Base-by-base conservation (phyloP, 371 early-diverging fungal species). In the Polyrhizophydium stewartii region DNA sequence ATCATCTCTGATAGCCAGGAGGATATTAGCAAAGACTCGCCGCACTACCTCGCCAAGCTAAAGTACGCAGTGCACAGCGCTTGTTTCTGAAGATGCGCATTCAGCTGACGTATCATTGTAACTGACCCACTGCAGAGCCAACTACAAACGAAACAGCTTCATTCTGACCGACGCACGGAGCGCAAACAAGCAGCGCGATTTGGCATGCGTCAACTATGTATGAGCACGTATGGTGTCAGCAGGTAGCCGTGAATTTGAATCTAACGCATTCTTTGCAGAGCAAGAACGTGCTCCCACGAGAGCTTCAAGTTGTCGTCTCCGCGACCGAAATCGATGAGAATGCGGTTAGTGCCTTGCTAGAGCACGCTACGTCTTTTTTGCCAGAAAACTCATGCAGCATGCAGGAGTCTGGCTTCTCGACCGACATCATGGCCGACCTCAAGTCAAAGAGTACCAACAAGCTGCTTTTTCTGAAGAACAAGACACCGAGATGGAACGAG, bases 401-500 rank as follows among this genome's bases (percentile, higher is more conserved):
- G 21, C 53, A 50, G 27, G 51, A 56, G 6, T 53, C 45, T 38
- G 41, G 37, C 2, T 49, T 31, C 45, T 65, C 72, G 7, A 70
- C 58, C n/a, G 80, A 82, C 57, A 78, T 82, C 40, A 61, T 76
- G 67, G 58, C 67, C 13, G 83, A 82, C 55, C 45, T 75, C 49
- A 69, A 73, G 37, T 53, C 63, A 27, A 62, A 67, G 38, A 74
- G 75, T 65, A 61, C 67, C 31, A 55, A 69, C 12, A 68, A 71
- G 58, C 66, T 83, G 28, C 35, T 73, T 47, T 72, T 82, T 59
- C 61, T 83, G 50, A 60, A 67, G 22, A 85, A 85, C 70, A 83
- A 83, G 62, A 66, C 79, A 13, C 85, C 85, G n/a, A 55, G 75
- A 32, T 85, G 79, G 79, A 85, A 84, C 69, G 77, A 78, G 59